A percentile compares a stretch with the other conserved stretches of the same genome.
Evolutionary conservation across 192 early-diverging fungal genomes (phyloP).

Genomic region (Funneliformis geosporum): DNA sequence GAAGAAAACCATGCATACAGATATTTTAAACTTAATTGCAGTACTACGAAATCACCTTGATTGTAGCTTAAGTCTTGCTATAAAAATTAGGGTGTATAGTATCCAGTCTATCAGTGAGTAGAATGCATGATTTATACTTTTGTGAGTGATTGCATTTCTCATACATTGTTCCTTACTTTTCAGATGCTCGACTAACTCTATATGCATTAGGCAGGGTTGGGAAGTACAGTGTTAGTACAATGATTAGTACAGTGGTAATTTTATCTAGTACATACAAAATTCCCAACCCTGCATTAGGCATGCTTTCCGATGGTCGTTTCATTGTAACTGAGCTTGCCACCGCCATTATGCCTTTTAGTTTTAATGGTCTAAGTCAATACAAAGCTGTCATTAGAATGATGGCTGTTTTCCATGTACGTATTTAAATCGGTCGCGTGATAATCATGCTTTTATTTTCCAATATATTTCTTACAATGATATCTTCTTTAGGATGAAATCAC

Average conservation of each 20-base stretch:
- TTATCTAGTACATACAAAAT: no score
- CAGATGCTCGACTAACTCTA: no score
- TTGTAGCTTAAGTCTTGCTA: constrained; percentile 24
- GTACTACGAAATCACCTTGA: constrained; percentile 30
- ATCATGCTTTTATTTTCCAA: constrained; percentile 1
- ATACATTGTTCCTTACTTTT: no score
- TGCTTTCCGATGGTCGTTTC: constrained; percentile 31
- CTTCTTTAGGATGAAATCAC: constrained; percentile 15
- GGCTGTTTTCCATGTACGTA: constrained; percentile 28
- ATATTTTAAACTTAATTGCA: constrained; percentile 29
- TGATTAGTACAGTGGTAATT: no score
- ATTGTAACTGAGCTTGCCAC: constrained; percentile 12
- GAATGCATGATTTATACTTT: background rate
- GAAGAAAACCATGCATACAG: constrained; percentile 22
- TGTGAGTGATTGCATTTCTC: constrained; percentile 12
- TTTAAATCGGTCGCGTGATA: background rate
- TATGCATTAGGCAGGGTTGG: background rate
- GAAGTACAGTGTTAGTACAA: no score
- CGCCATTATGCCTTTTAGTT: constrained; percentile 19
- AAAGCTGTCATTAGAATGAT: constrained; percentile 30
- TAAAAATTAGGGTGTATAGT: constrained; percentile 26
- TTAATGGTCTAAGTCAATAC: constrained; percentile 22
- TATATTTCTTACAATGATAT: background rate
- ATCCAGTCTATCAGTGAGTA: constrained; percentile 24
- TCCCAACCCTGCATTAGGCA: background rate